Evolutionary conservation across 2,329 filamentous ascomycete species (phyloP).

Genomic region (Pseudohalonectria lignicola): DNA sequence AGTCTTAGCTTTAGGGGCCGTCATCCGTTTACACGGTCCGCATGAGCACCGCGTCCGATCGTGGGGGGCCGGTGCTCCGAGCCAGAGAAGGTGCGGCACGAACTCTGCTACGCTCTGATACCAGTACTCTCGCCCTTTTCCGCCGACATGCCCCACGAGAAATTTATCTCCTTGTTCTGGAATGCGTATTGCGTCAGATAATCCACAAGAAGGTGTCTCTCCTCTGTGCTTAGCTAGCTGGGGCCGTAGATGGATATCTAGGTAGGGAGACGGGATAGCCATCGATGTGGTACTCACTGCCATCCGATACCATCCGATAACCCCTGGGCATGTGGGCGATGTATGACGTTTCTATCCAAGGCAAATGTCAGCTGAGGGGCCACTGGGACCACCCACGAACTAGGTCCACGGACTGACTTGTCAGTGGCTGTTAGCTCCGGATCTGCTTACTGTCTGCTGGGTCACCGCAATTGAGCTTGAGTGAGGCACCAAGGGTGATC

Average conservation of each 20-base stretch:
- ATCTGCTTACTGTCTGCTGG: neutral
- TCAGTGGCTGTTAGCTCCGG: too few relatives aligned
- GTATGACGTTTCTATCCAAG: slow-evolving; percentile 6
- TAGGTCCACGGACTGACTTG: neutral
- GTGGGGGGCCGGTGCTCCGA: slow-evolving; percentile 30
- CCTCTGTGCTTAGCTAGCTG: neutral
- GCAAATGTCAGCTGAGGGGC: neutral
- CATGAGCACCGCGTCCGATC: slow-evolving; percentile 40
- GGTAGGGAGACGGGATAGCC: slow-evolving; percentile 25
- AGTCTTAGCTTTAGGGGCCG: slow-evolving; percentile 8
- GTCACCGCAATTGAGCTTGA: slow-evolving; percentile 1
- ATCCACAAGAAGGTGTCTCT: neutral
- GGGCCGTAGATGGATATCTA: neutral
- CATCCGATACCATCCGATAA: slow-evolving; percentile 9
- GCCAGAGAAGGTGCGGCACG: slow-evolving; percentile 39
- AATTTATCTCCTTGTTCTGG: slow-evolving; percentile 57
- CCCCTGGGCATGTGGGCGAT: slow-evolving; percentile 10
- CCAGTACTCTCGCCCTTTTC: slow-evolving; percentile 7
- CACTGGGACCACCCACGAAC: neutral
- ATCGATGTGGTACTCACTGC: slow-evolving; percentile 6
- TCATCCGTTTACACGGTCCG: slow-evolving; percentile 27
- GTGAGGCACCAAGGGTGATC: neutral
- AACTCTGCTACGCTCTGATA: slow-evolving; percentile 44
- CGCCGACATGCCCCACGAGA: slow-evolving; percentile 10
- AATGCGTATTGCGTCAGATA: too few relatives aligned